Evolutionary conservation across 768 basidiomycete genomes (phyloP), one percentile per base, ranked within the genome.

Genomic region (Jaapia argillacea): DNA sequence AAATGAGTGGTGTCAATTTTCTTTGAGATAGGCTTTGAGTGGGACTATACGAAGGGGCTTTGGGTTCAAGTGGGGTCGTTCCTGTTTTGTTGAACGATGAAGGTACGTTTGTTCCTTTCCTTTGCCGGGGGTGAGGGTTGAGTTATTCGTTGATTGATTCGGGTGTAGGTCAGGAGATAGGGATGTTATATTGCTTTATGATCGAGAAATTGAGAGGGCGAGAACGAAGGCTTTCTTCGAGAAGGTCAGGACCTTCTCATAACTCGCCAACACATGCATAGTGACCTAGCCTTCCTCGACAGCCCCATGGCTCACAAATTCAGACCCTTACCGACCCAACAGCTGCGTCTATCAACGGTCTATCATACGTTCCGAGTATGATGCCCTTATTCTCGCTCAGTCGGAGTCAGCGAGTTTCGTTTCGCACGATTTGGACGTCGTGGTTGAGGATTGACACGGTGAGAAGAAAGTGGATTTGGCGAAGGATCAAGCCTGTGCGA

Each of bases 1-100:
- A 5, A 71, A 75, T 33, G 62, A 70, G 0, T 59, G 66, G 3
- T 73, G 71, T 28, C 52, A 91, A 5, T 66, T 74, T 6, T 78
- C 87, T 54, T 65, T 97, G 39, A 65, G 69, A 2, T 73, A 71
- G 1, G 62, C 82, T 1, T 69, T 96, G 37, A 69, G 73, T 13
- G 75, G 69, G 45, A 79, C 94, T 57, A 78, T 98, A 41, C 64
- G 74, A 22, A 71, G 88, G 25, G 73, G 70, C 13, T 67, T 88
- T 36, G 88, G 92, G 0, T 73, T 91, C 50, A 70, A 88, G 14
- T 91, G 92, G 58, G 94, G 94, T 97, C 38, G 88, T 93, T 2
- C 92, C 90, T 1, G 62, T 78, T 25, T 58, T 78, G 2, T 76
- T 81, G 44, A 69, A 60, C 0, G 66, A 69, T 6, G 64, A 77